These are phyloP conservation scores for Aureobasidium sp. DNA, from an alignment of 2,329 filamentous ascomycete genomes.

Conservation along the genomic window DNA sequence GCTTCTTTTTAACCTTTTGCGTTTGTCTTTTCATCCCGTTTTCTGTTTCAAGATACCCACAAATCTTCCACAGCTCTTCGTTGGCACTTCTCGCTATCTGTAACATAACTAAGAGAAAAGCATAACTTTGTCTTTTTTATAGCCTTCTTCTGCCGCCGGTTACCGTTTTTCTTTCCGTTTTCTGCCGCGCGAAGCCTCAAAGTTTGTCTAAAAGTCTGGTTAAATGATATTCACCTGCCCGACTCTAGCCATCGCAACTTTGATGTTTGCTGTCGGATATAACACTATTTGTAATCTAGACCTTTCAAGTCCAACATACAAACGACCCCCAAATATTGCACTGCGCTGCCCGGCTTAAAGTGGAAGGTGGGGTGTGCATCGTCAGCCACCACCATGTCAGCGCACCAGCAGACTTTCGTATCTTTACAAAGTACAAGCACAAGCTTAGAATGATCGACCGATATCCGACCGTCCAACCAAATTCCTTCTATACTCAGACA, in stretches of 20 bases:
- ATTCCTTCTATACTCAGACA: not conserved
- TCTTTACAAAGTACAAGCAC: not conserved
- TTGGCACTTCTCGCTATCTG: constrained; percentile 1
- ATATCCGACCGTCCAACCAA: not conserved
- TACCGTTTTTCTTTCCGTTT: not conserved
- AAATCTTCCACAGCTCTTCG: not conserved
- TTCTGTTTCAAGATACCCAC: constrained; percentile 7
- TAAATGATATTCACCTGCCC: not conserved
- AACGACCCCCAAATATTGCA: not conserved
- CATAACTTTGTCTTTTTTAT: not conserved
- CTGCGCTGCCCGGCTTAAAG: not conserved
- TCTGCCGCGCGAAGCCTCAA: not conserved
- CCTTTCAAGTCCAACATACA: not conserved
- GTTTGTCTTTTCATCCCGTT: not conserved
- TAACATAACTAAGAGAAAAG: constrained; percentile 4
- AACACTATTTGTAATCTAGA: not conserved
- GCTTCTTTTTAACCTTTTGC: not conserved
- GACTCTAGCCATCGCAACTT: not conserved
- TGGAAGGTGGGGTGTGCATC: not conserved
- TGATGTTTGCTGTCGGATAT: not conserved
- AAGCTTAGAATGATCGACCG: not conserved
- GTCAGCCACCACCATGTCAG: not conserved
- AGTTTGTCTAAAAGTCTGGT: not conserved
- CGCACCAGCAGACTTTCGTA: not conserved
- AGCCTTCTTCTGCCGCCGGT: not conserved